phyloP scores from a whole-genome alignment of 2,329 filamentous ascomycete genomes.

The Fusarium beomiforme region DNA sequence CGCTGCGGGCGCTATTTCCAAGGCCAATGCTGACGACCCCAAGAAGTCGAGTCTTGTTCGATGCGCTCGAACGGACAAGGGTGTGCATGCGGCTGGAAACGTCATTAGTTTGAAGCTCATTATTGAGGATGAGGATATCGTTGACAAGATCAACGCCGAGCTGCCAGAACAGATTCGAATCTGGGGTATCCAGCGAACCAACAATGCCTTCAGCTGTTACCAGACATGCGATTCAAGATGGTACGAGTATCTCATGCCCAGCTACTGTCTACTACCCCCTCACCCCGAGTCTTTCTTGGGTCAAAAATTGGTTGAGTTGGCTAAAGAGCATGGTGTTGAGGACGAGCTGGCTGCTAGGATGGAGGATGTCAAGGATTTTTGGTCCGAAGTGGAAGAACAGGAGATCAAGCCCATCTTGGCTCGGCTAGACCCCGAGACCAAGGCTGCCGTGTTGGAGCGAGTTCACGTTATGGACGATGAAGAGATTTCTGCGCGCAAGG shows the following conservation, averaged over 20 bases:
- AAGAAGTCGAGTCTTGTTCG: slow-evolving; percentile 95
- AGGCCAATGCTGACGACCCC: slow-evolving; percentile 95
- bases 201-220: slow-evolving; percentile 93
- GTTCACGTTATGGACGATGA: slow-evolving; percentile 59
- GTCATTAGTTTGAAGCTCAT: slow-evolving; percentile 96
- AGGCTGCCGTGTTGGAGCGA: slow-evolving; percentile 69
- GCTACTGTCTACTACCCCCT: slow-evolving; percentile 90
- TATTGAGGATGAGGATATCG: slow-evolving; percentile 87
- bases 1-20: slow-evolving; percentile 90
- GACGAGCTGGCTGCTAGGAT: slow-evolving; percentile 76
- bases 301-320: slow-evolving; percentile 81
- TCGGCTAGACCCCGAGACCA: slow-evolving; percentile 70
- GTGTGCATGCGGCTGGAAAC: slow-evolving; percentile 95
- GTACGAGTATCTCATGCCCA: slow-evolving; percentile 97
- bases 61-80: slow-evolving; percentile 96
- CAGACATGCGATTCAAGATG: slow-evolving; percentile 93
- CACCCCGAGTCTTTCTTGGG: slow-evolving; percentile 89
- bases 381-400: slow-evolving; percentile 83
- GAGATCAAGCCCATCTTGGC: slow-evolving; percentile 78
- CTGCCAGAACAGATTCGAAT: slow-evolving; percentile 90
- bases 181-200: slow-evolving; percentile 92
- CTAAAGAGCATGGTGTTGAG: slow-evolving; percentile 76
- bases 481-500: slow-evolving; percentile 40
- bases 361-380: slow-evolving; percentile 82
- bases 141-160: slow-evolving; percentile 89